Evolutionary conservation across 805 yeast genomes (phyloP), one percentile per base, ranked within the genome.

Genomic region (Myxozyma sirexii): DNA sequence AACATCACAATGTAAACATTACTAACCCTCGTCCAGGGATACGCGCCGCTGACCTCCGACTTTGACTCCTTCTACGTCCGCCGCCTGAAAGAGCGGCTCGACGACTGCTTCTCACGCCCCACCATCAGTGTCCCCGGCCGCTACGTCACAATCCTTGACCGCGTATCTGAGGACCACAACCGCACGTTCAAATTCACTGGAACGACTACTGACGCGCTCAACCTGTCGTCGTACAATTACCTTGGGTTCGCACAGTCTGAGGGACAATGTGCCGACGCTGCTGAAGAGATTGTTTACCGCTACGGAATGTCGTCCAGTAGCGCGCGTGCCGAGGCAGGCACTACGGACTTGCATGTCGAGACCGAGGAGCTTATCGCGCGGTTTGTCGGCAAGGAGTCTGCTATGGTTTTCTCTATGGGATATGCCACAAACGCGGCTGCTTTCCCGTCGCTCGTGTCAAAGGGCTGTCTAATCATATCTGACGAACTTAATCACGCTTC

Each of bases 41-140:
- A 89, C 69, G 97, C 99, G 35, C 98, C 99, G 29, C 88, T 97
- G 87, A 88, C 87, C 69, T 88, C 94, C 26, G 93, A 91, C 48
- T 91, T 93, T 72, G 99, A 94, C 75, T 84, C 89, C 64, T 96
- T 94, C 73, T 94, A 92, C 74, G 87, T 92, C 44, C 86, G 99
- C 69, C 85, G 98, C 69, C 82, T 94, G 79, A 92, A 94, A 73
- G 83, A 82, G 67, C 87, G 97, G 75, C 83, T 94, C 60, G 96
- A 89, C 72, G 98, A 93, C 75, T 90, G 97, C 74, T 94, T 94
- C 74, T 90, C 96, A 1, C 84, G 97, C 72, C 97, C 97, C 44
- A 90, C 96, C n/a, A 87, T 88, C 60, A 98, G 97, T 53, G 98
- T 93, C 21, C 98, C 99, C 0, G 99, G 99, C 27, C 84, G 99